Conservation (phyloP, 2,329 filamentous ascomycete species). For the Alternaria triticina region DNA sequence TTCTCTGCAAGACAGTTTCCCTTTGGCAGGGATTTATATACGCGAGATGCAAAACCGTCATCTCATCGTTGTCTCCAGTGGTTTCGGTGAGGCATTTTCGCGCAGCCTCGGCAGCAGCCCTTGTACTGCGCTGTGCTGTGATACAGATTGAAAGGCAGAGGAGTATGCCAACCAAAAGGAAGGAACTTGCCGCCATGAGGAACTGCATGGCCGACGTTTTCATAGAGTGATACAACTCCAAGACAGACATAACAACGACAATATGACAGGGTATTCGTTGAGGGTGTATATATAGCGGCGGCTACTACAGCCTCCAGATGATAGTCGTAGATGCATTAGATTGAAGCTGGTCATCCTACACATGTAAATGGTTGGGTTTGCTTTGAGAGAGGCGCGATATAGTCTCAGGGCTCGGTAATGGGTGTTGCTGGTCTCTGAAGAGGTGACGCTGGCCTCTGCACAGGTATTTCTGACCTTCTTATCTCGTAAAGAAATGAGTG, state of each 20-base stretch:
- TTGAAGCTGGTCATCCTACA: background rate
- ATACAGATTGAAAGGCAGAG: background rate
- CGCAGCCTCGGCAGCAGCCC: background rate
- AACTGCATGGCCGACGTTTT: background rate
- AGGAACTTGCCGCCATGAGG: background rate
- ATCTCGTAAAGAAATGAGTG: background rate
- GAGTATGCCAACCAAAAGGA: background rate
- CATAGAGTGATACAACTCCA: background rate
- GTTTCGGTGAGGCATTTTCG: background rate
- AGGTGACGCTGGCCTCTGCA: background rate
- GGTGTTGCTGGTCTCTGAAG: background rate
- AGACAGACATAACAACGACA: background rate
- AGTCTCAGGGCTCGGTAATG: background rate
- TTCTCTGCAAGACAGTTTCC: background rate
- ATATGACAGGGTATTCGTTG: background rate
- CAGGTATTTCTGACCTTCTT: background rate
- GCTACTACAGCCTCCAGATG: background rate
- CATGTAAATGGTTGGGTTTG: background rate
- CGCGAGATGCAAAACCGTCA: fast-evolving
- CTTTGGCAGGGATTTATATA: fast-evolving
- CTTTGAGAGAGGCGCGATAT: background rate
- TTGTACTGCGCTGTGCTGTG: background rate
- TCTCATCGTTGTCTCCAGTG: background rate
- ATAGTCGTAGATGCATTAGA: background rate
- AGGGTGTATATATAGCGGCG: background rate